Evolutionary conservation across 2,329 filamentous ascomycete genomes (phyloP).

Genomic region (Amesomyces nigricolor): DNA sequence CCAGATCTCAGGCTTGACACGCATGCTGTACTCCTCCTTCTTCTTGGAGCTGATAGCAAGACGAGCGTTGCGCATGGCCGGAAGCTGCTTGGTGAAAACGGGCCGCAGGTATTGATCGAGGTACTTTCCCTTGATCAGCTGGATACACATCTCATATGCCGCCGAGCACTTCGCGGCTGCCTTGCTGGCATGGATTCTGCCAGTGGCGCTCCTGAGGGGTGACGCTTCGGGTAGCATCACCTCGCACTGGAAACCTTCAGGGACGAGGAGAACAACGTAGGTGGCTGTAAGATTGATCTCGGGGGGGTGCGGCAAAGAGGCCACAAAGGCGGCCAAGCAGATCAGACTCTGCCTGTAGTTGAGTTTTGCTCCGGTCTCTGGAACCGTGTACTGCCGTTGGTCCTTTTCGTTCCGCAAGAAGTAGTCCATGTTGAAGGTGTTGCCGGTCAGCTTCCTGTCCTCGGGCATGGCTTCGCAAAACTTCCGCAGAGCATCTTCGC

Average conservation of each 20-base stretch:
- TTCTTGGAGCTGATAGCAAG: conserved; percentile 78
- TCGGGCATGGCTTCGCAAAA: conserved; percentile 73
- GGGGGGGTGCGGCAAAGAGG: conserved; percentile 52
- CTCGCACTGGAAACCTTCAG: conserved; percentile 65
- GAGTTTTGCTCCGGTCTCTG: conserved; percentile 66
- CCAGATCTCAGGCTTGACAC: conserved; percentile 75
- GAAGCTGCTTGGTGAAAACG: conserved; percentile 63
- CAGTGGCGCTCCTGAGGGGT: conserved; percentile 61
- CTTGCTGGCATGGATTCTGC: conserved; percentile 62
- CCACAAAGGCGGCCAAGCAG: conserved; percentile 67
- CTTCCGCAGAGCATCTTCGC: conserved; percentile 59
- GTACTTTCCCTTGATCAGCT: conserved; percentile 59
- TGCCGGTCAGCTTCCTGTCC: conserved; percentile 62
- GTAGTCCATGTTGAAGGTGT: conserved; percentile 51
- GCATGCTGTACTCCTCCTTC: conserved; percentile 68
- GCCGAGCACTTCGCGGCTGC: conserved; percentile 79
- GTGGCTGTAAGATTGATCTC: conserved; percentile 38
- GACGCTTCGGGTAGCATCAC: conserved; percentile 71
- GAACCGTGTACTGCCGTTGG: conserved; percentile 54
- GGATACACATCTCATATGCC: conserved; percentile 74
- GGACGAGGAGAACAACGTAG: conserved; percentile 56
- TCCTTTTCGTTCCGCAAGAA: conserved; percentile 46
- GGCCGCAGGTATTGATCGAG: conserved; percentile 73
- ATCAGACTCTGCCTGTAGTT: conserved; percentile 70
- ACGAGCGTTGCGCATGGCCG: conserved; percentile 78